Conservation (phyloP, 169 alveolate species). For the Plasmodium inui region DNA sequence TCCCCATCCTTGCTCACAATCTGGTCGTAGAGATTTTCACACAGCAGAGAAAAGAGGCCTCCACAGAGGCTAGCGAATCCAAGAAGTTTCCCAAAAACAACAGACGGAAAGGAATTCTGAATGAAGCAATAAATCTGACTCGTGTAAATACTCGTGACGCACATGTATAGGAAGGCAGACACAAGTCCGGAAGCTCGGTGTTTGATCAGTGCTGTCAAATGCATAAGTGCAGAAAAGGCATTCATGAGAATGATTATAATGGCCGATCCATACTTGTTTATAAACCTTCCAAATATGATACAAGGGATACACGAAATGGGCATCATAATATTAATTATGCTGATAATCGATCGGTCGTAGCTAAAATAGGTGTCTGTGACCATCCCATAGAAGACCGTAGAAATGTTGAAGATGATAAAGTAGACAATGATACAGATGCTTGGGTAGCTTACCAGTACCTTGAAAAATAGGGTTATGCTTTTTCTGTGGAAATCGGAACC, state of each 20-base stretch:
- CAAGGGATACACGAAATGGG: slow-evolving; percentile 60
- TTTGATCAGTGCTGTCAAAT: slow-evolving; percentile 66
- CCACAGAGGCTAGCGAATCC: slow-evolving; percentile 80
- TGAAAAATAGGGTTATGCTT: slow-evolving; percentile 34
- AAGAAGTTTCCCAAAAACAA: slow-evolving; percentile 79
- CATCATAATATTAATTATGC: slow-evolving; percentile 31
- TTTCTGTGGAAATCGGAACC: slow-evolving; percentile 16
- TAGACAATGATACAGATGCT: slow-evolving; percentile 34
- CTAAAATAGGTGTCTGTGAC: slow-evolving; percentile 67
- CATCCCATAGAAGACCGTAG: slow-evolving; percentile 63
- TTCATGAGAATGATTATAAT: slow-evolving; percentile 74
- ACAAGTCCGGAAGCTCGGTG: slow-evolving; percentile 48
- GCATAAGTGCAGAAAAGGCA: slow-evolving; percentile 76
- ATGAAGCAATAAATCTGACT: slow-evolving; percentile 79
- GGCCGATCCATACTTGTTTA: slow-evolving; percentile 65
- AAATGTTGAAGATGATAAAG: slow-evolving; percentile 51
- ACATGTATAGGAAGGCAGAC: slow-evolving; percentile 76
- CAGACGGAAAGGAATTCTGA: slow-evolving; percentile 77
- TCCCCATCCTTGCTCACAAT: background rate
- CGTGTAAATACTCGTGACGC: slow-evolving; percentile 79
- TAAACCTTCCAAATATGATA: slow-evolving; percentile 63
- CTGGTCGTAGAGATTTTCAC: slow-evolving; percentile 73
- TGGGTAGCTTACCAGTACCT: slow-evolving; percentile 43
- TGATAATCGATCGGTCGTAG: slow-evolving; percentile 45
- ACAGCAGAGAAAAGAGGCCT: slow-evolving; percentile 78